Conservation (phyloP, 345 rosid species). For the Raphanus sativus region DNA sequence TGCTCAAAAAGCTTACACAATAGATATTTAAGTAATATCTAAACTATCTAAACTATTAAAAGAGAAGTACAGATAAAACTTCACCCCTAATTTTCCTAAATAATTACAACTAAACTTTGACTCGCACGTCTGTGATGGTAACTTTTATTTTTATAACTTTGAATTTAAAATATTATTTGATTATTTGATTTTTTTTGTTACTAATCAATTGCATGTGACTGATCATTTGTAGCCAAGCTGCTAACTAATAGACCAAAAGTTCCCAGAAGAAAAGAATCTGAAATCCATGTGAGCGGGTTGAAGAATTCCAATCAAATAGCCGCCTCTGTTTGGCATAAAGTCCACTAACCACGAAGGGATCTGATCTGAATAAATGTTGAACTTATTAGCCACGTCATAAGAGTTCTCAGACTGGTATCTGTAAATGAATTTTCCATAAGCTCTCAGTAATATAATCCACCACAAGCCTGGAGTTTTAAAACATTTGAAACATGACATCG, state of each 20-base stretch:
- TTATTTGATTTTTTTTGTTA: too few species aligned
- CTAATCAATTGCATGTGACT: constrained; percentile 77
- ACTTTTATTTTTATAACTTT: too few species aligned
- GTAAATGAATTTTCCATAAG: constrained; percentile 74
- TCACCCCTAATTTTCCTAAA: too few species aligned
- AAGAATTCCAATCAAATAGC: constrained; percentile 78
- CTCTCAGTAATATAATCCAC: constrained; percentile 92
- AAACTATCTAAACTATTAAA: too few species aligned
- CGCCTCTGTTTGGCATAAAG: constrained; percentile 76
- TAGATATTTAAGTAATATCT: background rate
- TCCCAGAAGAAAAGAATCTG: constrained; percentile 88
- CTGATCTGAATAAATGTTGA: constrained; percentile 90
- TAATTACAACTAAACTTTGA: too few species aligned
- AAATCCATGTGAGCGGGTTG: constrained; percentile 97
- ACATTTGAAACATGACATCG: background rate
- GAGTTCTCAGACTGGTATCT: constrained; percentile 78
- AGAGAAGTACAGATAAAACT: too few species aligned
- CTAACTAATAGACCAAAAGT: constrained; percentile 75
- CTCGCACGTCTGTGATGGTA: too few species aligned
- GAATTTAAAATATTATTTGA: too few species aligned
- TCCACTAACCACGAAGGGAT: constrained; percentile 85
- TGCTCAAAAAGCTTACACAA: too few species aligned
- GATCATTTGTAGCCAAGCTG: constrained; percentile 65
- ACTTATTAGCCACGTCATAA: constrained; percentile 83
- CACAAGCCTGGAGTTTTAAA: constrained; percentile 56